Evolutionary conservation across 1,284 basidiomycete species (phyloP).

Genomic region (Fomitopsis betulina): DNA sequence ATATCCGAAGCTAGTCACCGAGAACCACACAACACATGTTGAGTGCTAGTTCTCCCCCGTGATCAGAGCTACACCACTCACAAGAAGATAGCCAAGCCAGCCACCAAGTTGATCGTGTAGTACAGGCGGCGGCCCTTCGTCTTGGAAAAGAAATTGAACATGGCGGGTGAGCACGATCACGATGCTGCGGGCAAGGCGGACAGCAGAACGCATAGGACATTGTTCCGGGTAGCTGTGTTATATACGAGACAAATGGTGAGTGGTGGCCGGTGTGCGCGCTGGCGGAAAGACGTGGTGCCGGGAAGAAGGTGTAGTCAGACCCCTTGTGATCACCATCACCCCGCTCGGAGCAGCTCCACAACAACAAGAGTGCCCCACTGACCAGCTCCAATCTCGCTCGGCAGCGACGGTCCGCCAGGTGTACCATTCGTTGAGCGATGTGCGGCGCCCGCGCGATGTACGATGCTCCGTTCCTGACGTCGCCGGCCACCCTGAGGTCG

Average conservation of each 20-base stretch:
- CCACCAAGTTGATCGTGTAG: constrained; percentile 33
- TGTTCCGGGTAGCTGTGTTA: neutral
- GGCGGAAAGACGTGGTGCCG: neutral
- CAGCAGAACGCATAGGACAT: neutral
- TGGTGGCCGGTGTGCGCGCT: neutral
- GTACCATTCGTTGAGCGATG: neutral
- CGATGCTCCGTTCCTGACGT: neutral
- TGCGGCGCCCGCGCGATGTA: neutral
- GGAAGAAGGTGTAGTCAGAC: neutral
- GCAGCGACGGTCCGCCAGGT: neutral
- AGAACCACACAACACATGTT: neutral
- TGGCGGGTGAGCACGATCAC: neutral
- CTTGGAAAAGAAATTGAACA: constrained; percentile 17
- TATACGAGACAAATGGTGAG: neutral
- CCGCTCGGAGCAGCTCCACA: neutral
- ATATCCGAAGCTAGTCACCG: constrained; percentile 41
- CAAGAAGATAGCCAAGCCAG: constrained; percentile 46
- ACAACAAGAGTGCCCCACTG: too few relatives aligned
- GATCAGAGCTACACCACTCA: constrained; percentile 23
- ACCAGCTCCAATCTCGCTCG: neutral
- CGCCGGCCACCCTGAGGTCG: neutral
- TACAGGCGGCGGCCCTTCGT: constrained; percentile 24
- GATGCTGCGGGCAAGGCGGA: neutral
- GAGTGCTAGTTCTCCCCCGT: neutral
- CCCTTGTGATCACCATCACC: neutral